Conservation (phyloP, 164 flowering plant genomes). For the Tetrastigma voinierianum region DNA sequence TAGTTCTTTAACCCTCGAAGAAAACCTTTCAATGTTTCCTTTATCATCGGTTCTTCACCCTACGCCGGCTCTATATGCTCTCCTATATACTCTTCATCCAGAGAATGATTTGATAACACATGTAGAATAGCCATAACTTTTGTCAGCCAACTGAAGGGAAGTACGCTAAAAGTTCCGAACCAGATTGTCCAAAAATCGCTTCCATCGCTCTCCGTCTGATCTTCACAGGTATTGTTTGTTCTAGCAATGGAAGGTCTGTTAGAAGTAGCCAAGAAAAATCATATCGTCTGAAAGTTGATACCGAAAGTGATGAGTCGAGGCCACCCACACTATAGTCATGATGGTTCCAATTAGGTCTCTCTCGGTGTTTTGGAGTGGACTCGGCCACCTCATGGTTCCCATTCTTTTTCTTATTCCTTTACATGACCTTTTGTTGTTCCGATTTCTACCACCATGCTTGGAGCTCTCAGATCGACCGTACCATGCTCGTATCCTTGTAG, state of each 20-base stretch:
- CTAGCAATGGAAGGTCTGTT: conserved; percentile 33
- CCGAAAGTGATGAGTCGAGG: conserved; percentile 39
- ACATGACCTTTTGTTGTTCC: conserved; percentile 37
- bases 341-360: conserved; percentile 22
- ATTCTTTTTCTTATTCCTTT: conserved; percentile 34
- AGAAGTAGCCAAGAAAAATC: conserved; percentile 33
- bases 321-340: conserved; percentile 34
- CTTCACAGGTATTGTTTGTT: conserved; percentile 25
- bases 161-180: conserved; percentile 6
- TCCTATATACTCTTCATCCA: conserved; percentile 40
- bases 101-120: conserved; percentile 26
- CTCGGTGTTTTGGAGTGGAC: conserved; percentile 19
- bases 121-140: conserved; percentile 25
- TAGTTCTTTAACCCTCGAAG: conserved; percentile 17
- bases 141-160: conserved; percentile 29
- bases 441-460: conserved; percentile 38
- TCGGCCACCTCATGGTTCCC: conserved; percentile 46
- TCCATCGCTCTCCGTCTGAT: conserved; percentile 12
- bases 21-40: conserved; percentile 23
- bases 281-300: conserved; percentile 40
- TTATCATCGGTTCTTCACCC: conserved; percentile 17
- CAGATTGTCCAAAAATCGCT: conserved; percentile 21
- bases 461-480: conserved; percentile 30
- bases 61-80: conserved; percentile 18
- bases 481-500: conserved; percentile 12